Percentiles rank a stretch among this genome's conserved stretches.
Conservation (phyloP, 2,329 filamentous ascomycete genomes). For the Cercospora berteroae region DNA sequence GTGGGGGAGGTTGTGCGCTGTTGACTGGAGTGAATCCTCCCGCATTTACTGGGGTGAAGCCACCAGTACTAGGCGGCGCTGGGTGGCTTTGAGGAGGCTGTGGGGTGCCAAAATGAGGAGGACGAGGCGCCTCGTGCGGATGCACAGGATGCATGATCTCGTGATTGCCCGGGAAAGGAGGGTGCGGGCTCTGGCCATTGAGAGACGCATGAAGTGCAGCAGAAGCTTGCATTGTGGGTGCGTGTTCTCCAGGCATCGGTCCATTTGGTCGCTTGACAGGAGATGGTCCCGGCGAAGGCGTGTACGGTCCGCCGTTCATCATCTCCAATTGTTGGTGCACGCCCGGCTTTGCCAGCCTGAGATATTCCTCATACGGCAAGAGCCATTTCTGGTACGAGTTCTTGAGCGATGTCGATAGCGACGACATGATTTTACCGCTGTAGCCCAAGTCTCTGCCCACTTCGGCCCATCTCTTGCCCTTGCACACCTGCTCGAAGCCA, state of each 20-base stretch:
- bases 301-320: slow-evolving; percentile 89
- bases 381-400: slow-evolving; percentile 98
- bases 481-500: slow-evolving; percentile 95
- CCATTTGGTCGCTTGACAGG: slow-evolving; percentile 62
- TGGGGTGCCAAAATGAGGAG: slow-evolving; percentile 47
- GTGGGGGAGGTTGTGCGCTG: slow-evolving; percentile 36
- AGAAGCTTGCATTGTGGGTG: slow-evolving; percentile 62
- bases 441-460: slow-evolving; percentile 95
- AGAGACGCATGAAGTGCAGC: slow-evolving; percentile 57
- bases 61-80: slow-evolving; percentile 59
- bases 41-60: slow-evolving; percentile 71
- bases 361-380: slow-evolving; percentile 92
- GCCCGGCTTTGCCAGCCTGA: slow-evolving; percentile 84
- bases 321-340: slow-evolving; percentile 95
- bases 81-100: slow-evolving; percentile 41
- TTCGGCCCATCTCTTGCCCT: slow-evolving; percentile 97
- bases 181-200: slow-evolving; percentile 37
- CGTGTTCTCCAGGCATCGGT: slow-evolving; percentile 56
- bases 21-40: slow-evolving; percentile 67
- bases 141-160: slow-evolving; percentile 29
- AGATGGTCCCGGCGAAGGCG: slow-evolving; percentile 70
- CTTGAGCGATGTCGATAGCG: slow-evolving; percentile 92
- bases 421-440: slow-evolving; percentile 99
- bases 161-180: slow-evolving; percentile 18
- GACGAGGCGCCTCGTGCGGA: slow-evolving; percentile 23